These are phyloP conservation scores for Prunus padus DNA, from an alignment of 306 rosid species.

Conservation along the genomic window DNA sequence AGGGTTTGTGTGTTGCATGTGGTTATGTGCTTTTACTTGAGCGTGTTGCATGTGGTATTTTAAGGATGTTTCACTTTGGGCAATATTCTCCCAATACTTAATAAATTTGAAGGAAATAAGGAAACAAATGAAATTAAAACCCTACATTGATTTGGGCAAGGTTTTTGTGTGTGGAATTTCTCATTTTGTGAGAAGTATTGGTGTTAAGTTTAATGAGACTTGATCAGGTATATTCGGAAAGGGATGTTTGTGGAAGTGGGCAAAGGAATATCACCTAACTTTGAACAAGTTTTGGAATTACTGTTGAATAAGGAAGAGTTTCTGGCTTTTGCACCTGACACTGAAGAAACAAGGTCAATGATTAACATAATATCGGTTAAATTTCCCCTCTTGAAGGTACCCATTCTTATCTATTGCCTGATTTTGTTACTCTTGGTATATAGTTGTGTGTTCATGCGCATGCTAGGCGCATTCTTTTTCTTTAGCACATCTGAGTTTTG, in stretches of 20 bases:
- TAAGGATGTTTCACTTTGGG: neutral
- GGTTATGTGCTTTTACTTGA: neutral
- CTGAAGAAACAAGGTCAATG: slow-evolving; percentile 69
- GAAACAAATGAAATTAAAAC: slow-evolving; percentile 3
- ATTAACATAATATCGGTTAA: slow-evolving; percentile 60
- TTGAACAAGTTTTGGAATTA: slow-evolving; percentile 62
- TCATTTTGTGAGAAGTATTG: slow-evolving; percentile 1
- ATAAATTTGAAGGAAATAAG: neutral
- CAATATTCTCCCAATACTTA: neutral
- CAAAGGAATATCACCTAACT: slow-evolving; percentile 75
- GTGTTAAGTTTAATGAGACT: slow-evolving; percentile 24
- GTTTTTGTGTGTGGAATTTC: neutral
- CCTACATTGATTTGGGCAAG: too few relatives aligned
- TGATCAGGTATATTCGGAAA: slow-evolving; percentile 70
- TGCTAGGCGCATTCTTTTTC: neutral
- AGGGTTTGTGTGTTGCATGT: neutral
- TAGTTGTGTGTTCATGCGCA: neutral
- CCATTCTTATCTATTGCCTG: neutral
- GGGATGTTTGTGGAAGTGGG: slow-evolving; percentile 88
- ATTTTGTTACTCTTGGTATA: neutral
- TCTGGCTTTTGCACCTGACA: slow-evolving; percentile 85
- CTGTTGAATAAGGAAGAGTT: slow-evolving; percentile 57
- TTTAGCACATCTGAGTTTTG: neutral
- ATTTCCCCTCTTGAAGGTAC: slow-evolving; percentile 83
- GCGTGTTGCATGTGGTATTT: too few relatives aligned